A percentile compares a stretch with the other conserved stretches of the same genome.
Conservation (phyloP, 2,329 filamentous ascomycete genomes). For the Claviceps sp. region DNA sequence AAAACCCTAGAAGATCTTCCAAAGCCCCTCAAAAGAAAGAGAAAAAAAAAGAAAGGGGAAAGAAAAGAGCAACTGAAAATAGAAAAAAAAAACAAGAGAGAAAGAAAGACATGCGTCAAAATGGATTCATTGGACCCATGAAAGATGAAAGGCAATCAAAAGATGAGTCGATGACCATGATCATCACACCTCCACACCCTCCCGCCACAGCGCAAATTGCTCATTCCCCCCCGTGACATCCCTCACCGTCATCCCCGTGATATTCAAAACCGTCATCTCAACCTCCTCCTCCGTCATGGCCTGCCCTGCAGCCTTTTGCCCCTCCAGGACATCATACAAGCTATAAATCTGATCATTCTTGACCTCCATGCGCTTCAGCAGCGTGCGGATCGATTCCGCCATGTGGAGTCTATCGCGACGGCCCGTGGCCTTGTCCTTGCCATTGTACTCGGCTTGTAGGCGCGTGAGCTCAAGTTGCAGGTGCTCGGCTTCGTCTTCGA, state of each 20-base stretch:
- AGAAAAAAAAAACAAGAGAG: neutral
- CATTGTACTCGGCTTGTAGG: slow-evolving; percentile 49
- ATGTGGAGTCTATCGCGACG: slow-evolving; percentile 50
- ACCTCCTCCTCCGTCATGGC: slow-evolving; percentile 49
- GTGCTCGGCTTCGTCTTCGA: slow-evolving; percentile 69
- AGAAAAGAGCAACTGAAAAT: neutral
- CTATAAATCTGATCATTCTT: slow-evolving; percentile 73
- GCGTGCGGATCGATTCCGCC: slow-evolving; percentile 43
- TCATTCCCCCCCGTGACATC: slow-evolving; percentile 25
- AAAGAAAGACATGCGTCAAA: neutral
- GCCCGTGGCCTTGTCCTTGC: slow-evolving; percentile 52
- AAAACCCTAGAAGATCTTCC: neutral
- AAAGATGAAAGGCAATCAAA: no score
- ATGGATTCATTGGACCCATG: neutral
- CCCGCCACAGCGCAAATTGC: slow-evolving; percentile 24
- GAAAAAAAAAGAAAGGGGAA: neutral
- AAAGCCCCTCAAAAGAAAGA: no score
- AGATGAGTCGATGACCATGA: no score
- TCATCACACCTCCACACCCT: slow-evolving; percentile 9
- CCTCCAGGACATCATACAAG: slow-evolving; percentile 73
- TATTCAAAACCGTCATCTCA: slow-evolving; percentile 49
- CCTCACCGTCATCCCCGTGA: slow-evolving; percentile 32
- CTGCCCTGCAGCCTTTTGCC: slow-evolving; percentile 54
- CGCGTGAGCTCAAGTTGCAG: slow-evolving; percentile 55
- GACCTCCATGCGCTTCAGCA: slow-evolving; percentile 52